Percentiles rank a stretch among this genome's conserved stretches.
These are phyloP conservation scores for Aspergillus hancockii DNA, from an alignment of 495 filamentous ascomycete genomes.

Conservation along the genomic window DNA sequence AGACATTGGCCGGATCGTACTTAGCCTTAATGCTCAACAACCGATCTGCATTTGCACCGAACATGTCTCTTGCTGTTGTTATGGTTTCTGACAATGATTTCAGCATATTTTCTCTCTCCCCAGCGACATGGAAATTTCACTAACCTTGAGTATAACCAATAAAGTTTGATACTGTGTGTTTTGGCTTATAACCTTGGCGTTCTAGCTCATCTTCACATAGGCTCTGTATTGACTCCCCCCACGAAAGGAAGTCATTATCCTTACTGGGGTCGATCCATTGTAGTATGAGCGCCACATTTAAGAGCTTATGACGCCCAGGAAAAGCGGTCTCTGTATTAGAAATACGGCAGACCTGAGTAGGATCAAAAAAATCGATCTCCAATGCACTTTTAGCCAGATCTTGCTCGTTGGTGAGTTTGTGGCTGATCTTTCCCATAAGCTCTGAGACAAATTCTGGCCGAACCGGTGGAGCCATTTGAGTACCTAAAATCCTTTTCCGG, in stretches of 20 bases:
- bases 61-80: background rate
- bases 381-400: background rate
- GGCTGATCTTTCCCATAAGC: background rate
- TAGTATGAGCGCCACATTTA: background rate
- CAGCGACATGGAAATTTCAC: background rate
- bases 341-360: background rate
- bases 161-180: background rate
- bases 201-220: background rate
- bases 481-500: background rate
- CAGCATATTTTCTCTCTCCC: background rate
- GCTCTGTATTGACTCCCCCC: background rate
- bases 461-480: background rate
- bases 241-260: background rate
- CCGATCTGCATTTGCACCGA: background rate
- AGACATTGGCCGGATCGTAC: slow-evolving; percentile 4
- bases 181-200: background rate
- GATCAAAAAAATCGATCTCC: background rate
- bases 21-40: background rate
- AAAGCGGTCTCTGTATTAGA: background rate
- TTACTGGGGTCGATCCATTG: background rate
- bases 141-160: background rate
- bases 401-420: background rate
- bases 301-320: background rate
- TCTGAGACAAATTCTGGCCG: background rate
- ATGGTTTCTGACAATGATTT: background rate